Base-by-base conservation (phyloP, 768 basidiomycete genomes). In the Pilatotrama ljubarskyi region DNA sequence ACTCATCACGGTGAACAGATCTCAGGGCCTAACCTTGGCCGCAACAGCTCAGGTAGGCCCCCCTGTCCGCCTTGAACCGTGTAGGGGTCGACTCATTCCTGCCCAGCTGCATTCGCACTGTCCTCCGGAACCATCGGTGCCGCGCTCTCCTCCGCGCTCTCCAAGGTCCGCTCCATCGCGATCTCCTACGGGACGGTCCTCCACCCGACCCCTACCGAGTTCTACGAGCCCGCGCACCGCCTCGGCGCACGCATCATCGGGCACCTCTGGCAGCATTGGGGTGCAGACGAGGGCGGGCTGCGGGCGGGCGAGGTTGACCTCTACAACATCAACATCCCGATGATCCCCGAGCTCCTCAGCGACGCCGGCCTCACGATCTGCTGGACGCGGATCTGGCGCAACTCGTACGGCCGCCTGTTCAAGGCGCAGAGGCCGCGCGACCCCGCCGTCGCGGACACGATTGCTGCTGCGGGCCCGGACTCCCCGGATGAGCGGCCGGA, bases 101-200 rank as follows among this genome's bases (percentile, higher is more conserved):
- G 18, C 48, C 15, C 46, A 86, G 91, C 92, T 37, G 94, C 94
- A 1, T 93, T 95, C 71, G 82, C 90, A 2, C 80, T 98, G 42
- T 94, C 93, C 1, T 95, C 92, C 26, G 95, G 95, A 2, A 98
- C 95, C 1, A 80, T 98, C 62, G 95, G 95, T 38, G 95, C 94
- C 2, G 90, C 95, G 15, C 78, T 98, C 72, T 90, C 90, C 25
- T 87, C 88, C 20, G 84, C 84, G 22, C 79, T 94, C 43, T 86
- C 88, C 24, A 79, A 78, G 58, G 79, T 77, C 26, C 88, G 92
- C 38, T 84, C 92, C 41, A 89, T 97, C 58, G 95, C 95, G 1
- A 69, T 98, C 37, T 95, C 93, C 0, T 96, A 97, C 70, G 93
- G 93, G 36, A 90, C 81, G 15, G 84, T 95, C 51, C 70, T 81